Evolutionary conservation across 345 rosid genomes (phyloP).

Genomic region (Hibiscus trionum): DNA sequence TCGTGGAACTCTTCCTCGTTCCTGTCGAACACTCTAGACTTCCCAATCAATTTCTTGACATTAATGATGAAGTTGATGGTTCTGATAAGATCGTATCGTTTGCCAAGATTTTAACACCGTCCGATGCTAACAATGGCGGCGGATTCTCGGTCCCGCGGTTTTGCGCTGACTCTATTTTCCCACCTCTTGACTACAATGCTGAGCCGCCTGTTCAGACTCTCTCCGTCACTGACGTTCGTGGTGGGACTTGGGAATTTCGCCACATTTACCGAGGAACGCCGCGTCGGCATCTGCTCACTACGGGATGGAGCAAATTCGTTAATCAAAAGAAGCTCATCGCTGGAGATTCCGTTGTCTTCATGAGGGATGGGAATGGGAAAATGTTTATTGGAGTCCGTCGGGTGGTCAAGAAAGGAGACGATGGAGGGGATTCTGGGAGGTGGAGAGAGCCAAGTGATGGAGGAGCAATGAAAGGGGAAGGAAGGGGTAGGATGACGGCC

Average conservation of each 20-base stretch:
- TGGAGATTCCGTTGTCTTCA: conserved; percentile 79
- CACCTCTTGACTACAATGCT: conserved; percentile 52
- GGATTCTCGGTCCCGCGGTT: conserved; percentile 92
- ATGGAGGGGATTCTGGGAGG: conserved; percentile 28
- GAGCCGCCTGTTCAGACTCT: conserved; percentile 84
- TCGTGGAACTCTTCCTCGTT: conserved; percentile 36
- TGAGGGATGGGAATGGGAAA: conserved; percentile 48
- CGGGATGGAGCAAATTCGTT: conserved; percentile 96
- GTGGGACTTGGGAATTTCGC: conserved; percentile 62
- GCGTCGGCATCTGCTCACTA: conserved; percentile 73
- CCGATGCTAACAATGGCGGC: conserved; percentile 93
- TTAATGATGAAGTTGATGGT: conserved; percentile 14
- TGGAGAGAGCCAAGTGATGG: conserved; percentile 40
- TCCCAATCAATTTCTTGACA: not conserved
- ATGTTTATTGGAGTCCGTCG: conserved; percentile 72
- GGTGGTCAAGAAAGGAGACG: conserved; percentile 19
- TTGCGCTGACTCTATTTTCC: conserved; percentile 83
- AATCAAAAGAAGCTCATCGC: conserved; percentile 79
- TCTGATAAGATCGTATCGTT: conserved; percentile 40
- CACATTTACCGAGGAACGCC: conserved; percentile 92
- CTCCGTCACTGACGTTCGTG: conserved; percentile 58
- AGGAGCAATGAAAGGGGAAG: conserved; percentile 23
- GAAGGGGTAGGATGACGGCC: conserved; percentile 37
- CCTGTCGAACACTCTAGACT: conserved; percentile 15
- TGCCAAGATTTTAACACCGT: conserved; percentile 69